Conservation (phyloP, 768 basidiomycete species). For the Rhodocollybia butyracea region DNA sequence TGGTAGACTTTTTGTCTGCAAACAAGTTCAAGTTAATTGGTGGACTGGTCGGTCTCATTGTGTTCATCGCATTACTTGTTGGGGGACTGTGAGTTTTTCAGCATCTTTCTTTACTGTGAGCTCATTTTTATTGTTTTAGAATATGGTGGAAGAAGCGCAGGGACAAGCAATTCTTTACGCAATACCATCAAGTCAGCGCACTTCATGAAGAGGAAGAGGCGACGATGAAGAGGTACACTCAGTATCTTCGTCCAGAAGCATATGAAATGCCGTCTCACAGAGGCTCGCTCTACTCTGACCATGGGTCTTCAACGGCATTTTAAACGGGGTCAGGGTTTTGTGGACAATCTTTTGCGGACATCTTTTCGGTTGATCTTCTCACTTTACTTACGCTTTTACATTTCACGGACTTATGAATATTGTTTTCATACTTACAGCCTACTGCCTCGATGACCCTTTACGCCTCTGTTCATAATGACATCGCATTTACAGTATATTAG, state of each 20-base stretch:
- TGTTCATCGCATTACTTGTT: constrained; percentile 35
- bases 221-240: background rate
- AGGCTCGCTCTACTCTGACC: background rate
- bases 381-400: too few relatives aligned
- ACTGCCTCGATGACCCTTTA: too few relatives aligned
- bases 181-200: constrained; percentile 15
- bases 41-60: constrained; percentile 38
- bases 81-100: constrained; percentile 34
- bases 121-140: constrained; percentile 10
- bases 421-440: too few relatives aligned
- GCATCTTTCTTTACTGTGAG: background rate
- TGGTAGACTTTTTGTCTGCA: constrained; percentile 37
- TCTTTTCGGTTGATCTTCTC: background rate
- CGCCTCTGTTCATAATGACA: too few relatives aligned
- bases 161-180: constrained; percentile 11
- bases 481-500: too few relatives aligned
- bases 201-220: constrained; percentile 16
- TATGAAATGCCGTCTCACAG: constrained; percentile 8
- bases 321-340: background rate
- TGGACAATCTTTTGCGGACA: background rate
- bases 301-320: background rate
- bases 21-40: constrained; percentile 50
- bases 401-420: too few relatives aligned
- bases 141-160: constrained; percentile 24
- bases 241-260: constrained; percentile 2